Percentiles rank a stretch among this genome's conserved stretches.
These are phyloP conservation scores for Sporothrix variecibatus DNA, from an alignment of 2,329 filamentous ascomycete species.

Conservation along the genomic window DNA sequence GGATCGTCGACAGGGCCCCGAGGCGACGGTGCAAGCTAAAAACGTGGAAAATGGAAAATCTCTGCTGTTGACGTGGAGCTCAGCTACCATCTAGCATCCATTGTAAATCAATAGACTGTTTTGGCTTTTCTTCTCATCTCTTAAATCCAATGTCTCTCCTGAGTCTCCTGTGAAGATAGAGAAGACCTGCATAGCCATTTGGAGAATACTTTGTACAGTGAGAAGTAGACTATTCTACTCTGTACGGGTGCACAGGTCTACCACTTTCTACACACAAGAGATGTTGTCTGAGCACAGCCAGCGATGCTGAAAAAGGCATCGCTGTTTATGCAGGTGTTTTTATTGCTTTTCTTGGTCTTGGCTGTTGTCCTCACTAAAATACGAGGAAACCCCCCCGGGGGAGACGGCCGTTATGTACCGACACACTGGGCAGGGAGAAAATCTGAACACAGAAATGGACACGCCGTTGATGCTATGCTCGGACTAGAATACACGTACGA, in stretches of 20 bases:
- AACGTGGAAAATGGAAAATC: neutral
- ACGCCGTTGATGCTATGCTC: neutral
- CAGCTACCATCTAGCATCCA: neutral
- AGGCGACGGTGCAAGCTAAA: neutral
- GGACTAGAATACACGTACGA: neutral
- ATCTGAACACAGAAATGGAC: neutral
- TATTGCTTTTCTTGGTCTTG: neutral
- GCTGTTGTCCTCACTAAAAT: neutral
- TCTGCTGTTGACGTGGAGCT: neutral
- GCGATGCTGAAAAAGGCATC: neutral
- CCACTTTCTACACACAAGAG: neutral
- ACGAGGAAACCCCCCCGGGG: neutral
- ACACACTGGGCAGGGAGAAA: neutral
- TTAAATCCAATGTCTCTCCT: neutral
- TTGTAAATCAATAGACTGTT: neutral
- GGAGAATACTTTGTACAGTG: neutral
- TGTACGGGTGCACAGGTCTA: no score
- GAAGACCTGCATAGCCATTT: neutral
- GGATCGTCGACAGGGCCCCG: neutral
- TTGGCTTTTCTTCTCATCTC: neutral
- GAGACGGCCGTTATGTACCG: neutral
- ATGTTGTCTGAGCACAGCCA: neutral
- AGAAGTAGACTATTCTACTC: neutral
- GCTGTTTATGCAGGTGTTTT: neutral
- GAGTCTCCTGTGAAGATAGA: neutral